Percentiles rank a stretch among this genome's conserved stretches.
Conservation (phyloP, 1,284 basidiomycete species). For the Phlebopus sp. region DNA sequence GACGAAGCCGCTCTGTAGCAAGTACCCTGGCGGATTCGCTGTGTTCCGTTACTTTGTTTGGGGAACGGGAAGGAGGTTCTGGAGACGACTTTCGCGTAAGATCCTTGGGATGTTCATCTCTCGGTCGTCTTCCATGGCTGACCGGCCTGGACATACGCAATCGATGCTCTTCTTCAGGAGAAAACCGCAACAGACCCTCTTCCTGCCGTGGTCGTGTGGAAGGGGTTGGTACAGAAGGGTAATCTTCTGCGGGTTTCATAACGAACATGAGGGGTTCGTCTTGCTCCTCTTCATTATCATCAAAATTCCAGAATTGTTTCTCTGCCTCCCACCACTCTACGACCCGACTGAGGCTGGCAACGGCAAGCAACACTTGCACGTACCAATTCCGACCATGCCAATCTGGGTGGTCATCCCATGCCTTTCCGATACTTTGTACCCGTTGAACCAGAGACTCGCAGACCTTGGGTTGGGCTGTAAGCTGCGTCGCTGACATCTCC, state of each 20-base stretch:
- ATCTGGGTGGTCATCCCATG: conserved; percentile 97
- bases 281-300: conserved; percentile 87
- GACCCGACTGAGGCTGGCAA: conserved; percentile 93
- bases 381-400: conserved; percentile 99
- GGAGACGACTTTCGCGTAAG: conserved; percentile 36
- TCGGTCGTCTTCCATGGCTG: conserved; percentile 50
- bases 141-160: conserved; percentile 47
- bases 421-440: conserved; percentile 87
- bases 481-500: conserved; percentile 84
- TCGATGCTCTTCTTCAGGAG: conserved; percentile 58
- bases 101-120: conserved; percentile 57
- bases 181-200: conserved; percentile 45
- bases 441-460: conserved; percentile 88
- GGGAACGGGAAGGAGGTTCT: conserved; percentile 32
- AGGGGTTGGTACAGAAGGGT: conserved; percentile 40
- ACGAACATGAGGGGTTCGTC: conserved; percentile 90
- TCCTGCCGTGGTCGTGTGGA: conserved; percentile 41
- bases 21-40: conserved; percentile 73
- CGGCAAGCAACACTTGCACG: conserved; percentile 93
- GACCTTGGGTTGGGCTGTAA: conserved; percentile 81
- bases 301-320: conserved; percentile 99
- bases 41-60: conserved; percentile 49
- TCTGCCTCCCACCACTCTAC: conserved; percentile 99
- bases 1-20: conserved; percentile 78
- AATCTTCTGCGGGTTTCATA: conserved; percentile 75